Percentiles rank a stretch among this genome's conserved stretches.
These are phyloP conservation scores for Hymenotorrendiella dingleyae DNA, from an alignment of 2,329 filamentous ascomycete species.

Conservation along the genomic window DNA sequence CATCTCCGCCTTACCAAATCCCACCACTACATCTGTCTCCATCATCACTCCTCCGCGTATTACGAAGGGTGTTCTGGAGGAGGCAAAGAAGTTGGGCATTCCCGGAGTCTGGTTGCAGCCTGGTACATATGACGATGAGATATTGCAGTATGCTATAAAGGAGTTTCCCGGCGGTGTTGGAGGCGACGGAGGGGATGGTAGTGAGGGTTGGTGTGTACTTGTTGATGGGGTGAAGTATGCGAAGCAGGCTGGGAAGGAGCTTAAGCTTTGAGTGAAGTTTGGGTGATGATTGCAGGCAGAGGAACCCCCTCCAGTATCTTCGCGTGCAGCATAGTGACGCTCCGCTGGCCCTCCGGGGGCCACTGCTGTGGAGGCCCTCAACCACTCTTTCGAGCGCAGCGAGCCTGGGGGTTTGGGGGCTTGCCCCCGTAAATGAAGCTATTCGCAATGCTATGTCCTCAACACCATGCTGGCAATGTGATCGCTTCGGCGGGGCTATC, in stretches of 20 bases:
- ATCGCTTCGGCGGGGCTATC: too few species aligned
- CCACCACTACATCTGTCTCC: slow-evolving; percentile 68
- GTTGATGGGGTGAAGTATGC: slow-evolving; percentile 71
- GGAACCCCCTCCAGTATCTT: too few species aligned
- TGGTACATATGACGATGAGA: slow-evolving; percentile 74
- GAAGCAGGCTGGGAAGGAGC: slow-evolving; percentile 43
- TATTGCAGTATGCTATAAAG: slow-evolving; percentile 61
- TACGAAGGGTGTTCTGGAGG: slow-evolving; percentile 67
- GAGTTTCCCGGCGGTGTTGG: slow-evolving; percentile 70
- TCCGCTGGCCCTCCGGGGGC: too few species aligned
- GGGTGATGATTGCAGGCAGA: too few species aligned
- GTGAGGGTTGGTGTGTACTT: slow-evolving; percentile 81
- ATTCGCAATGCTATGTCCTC: too few species aligned
- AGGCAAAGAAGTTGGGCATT: slow-evolving; percentile 70
- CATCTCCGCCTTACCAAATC: slow-evolving; percentile 58
- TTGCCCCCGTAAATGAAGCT: too few species aligned
- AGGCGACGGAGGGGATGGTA: slow-evolving; percentile 56
- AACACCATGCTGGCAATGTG: too few species aligned
- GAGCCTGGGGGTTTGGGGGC: too few species aligned
- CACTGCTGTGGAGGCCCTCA: too few species aligned
- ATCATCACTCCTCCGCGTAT: slow-evolving; percentile 81
- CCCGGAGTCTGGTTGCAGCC: slow-evolving; percentile 84
- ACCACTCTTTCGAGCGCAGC: too few species aligned
- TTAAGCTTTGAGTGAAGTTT: slow-evolving; percentile 19
- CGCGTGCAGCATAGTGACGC: too few species aligned